phyloP scores from a whole-genome alignment of 768 basidiomycete genomes.

The Boletus subcaerulescens region DNA sequence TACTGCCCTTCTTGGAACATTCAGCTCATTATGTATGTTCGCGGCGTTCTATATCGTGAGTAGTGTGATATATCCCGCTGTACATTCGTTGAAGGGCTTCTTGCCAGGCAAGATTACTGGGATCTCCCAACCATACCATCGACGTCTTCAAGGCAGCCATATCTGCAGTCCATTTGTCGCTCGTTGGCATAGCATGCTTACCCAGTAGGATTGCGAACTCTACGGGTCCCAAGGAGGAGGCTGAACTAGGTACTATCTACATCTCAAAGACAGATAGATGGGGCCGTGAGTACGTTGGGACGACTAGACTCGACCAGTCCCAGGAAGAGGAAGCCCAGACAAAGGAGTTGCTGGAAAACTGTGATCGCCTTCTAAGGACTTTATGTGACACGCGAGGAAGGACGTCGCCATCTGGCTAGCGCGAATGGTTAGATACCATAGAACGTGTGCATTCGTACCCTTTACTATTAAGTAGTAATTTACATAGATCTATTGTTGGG shows the following conservation, averaged over 20 bases:
- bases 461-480: background rate
- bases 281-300: constrained; percentile 53
- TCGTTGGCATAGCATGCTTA: constrained; percentile 58
- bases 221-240: constrained; percentile 13
- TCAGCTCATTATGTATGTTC: constrained; percentile 49
- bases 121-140: constrained; percentile 68
- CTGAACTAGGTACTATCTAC: constrained; percentile 38
- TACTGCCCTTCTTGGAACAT: constrained; percentile 40
- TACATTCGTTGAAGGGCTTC: constrained; percentile 1
- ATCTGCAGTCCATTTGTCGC: constrained; percentile 60
- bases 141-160: constrained; percentile 61
- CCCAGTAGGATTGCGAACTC: constrained; percentile 23
- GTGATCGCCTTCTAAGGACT: constrained; percentile 50
- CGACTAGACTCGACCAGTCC: constrained; percentile 50
- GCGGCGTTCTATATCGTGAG: constrained; percentile 64
- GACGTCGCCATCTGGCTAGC: constrained; percentile 16
- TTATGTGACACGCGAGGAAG: constrained; percentile 34
- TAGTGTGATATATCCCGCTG: constrained; percentile 6
- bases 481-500: constrained; percentile 2
- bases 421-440: background rate
- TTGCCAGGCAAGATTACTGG: constrained; percentile 60
- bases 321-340: constrained; percentile 46
- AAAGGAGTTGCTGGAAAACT: constrained; percentile 48
- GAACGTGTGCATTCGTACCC: background rate
- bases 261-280: constrained; percentile 55